A percentile compares a stretch with the other conserved stretches of the same genome.
phyloP scores from a whole-genome alignment of 2,329 filamentous ascomycete genomes.

The Nemania sp. region DNA sequence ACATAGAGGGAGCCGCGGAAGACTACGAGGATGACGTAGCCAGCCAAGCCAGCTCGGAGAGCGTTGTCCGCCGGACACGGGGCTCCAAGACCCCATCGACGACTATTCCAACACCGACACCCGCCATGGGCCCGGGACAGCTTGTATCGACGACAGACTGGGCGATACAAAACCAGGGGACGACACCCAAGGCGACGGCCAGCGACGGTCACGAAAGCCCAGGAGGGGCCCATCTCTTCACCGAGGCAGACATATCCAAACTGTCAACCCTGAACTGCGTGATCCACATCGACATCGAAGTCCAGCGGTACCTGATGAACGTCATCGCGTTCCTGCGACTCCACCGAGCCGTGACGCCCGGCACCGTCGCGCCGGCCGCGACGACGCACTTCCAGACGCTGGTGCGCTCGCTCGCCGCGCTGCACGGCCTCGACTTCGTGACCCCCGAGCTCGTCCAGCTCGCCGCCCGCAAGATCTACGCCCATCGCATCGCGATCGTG shows the following conservation, averaged over 20 bases:
- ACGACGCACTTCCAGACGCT: constrained; percentile 77
- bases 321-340: constrained; percentile 84
- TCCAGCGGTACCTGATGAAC: constrained; percentile 84
- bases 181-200: background rate
- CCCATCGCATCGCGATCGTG: constrained; percentile 78
- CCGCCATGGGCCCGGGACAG: background rate
- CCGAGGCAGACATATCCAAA: constrained; percentile 57
- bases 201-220: background rate
- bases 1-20: background rate
- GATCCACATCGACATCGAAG: constrained; percentile 73
- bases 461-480: constrained; percentile 84
- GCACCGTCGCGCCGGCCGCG: constrained; percentile 76
- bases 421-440: constrained; percentile 80
- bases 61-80: constrained; percentile 47
- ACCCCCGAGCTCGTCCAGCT: constrained; percentile 83
- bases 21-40: constrained; percentile 12
- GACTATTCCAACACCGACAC: constrained; percentile 12
- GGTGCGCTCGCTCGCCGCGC: constrained; percentile 72
- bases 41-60: constrained; percentile 37
- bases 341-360: constrained; percentile 75
- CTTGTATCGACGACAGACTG: constrained; percentile 17
- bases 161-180: constrained; percentile 7
- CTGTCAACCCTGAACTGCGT: constrained; percentile 62
- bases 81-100: constrained; percentile 19
- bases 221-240: constrained; percentile 29